These are phyloP conservation scores for Glycine tomentella DNA, from an alignment of 306 rosid genomes.

Conservation along the genomic window DNA sequence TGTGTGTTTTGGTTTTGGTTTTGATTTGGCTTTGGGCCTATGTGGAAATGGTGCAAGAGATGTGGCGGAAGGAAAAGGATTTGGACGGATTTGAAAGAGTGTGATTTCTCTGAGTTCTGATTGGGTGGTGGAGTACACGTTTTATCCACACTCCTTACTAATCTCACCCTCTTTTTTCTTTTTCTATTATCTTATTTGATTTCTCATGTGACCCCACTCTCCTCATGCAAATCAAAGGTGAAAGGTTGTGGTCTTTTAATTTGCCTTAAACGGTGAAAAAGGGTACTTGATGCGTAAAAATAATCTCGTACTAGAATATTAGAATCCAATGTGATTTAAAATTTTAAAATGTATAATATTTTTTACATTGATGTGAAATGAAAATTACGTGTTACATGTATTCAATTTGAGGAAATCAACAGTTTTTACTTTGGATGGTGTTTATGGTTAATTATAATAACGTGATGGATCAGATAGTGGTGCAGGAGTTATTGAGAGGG, in stretches of 20 bases:
- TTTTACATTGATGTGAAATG: conserved; percentile 6
- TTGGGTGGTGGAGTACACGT: conserved; percentile 70
- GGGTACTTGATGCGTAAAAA: not conserved
- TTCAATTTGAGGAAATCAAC: not conserved
- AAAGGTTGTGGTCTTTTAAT: conserved; percentile 32
- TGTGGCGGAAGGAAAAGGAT: conserved; percentile 46
- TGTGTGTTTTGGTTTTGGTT: not conserved
- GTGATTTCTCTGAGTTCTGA: conserved; percentile 71
- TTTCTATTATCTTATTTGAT: not conserved
- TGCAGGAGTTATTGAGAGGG: not conserved
- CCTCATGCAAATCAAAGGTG: conserved; percentile 11
- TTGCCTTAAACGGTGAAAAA: not conserved
- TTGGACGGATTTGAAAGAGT: conserved; percentile 43
- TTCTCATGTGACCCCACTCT: not conserved
- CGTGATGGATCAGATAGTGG: too few species aligned
- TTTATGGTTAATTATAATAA: not conserved
- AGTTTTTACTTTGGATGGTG: not conserved
- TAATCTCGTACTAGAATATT: not conserved
- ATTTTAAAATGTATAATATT: not conserved
- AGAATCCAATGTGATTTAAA: not conserved
- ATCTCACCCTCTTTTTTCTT: not conserved
- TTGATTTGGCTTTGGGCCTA: conserved; percentile 21
- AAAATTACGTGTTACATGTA: conserved; percentile 18
- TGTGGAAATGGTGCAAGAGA: conserved; percentile 38
- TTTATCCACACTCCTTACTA: conserved; percentile 93